Conservation (phyloP, 441 rosid genomes). For the Pelargonium myrrhifolium region DNA sequence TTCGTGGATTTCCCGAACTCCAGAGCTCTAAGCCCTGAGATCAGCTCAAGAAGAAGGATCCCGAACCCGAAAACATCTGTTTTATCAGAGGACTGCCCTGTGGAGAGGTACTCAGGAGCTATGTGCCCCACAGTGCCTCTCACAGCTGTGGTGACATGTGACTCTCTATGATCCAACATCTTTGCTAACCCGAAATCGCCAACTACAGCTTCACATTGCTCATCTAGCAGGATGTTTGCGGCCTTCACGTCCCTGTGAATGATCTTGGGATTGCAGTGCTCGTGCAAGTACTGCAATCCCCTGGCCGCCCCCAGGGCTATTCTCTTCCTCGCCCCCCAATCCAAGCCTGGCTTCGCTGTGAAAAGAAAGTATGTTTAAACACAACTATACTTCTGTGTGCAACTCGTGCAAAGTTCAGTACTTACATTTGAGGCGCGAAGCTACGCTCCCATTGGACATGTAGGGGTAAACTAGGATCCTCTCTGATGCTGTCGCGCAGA, state of each 20-base stretch:
- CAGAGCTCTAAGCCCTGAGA: conserved; percentile 79
- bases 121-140: conserved; percentile 82
- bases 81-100: conserved; percentile 77
- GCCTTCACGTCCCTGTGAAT: conserved; percentile 88
- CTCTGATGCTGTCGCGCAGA: conserved; percentile 70
- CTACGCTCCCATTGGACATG: conserved; percentile 96
- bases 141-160: conserved; percentile 79
- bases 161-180: conserved; percentile 82
- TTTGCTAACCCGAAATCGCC: conserved; percentile 83
- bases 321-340: conserved; percentile 65
- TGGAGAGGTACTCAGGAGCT: conserved; percentile 80
- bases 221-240: conserved; percentile 72
- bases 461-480: conserved; percentile 83
- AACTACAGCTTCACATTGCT: conserved; percentile 80
- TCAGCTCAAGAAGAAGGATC: conserved; percentile 77
- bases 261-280: conserved; percentile 82
- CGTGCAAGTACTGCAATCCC: conserved; percentile 75
- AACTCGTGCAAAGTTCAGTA: no score
- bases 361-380: no score
- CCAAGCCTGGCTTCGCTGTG: conserved; percentile 54
- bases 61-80: conserved; percentile 82
- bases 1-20: conserved; percentile 39
- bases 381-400: no score
- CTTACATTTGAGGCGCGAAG: conserved; percentile 80
- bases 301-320: conserved; percentile 78